Conservation (phyloP, 73 alveolate species). For the Effrenium voratum region DNA sequence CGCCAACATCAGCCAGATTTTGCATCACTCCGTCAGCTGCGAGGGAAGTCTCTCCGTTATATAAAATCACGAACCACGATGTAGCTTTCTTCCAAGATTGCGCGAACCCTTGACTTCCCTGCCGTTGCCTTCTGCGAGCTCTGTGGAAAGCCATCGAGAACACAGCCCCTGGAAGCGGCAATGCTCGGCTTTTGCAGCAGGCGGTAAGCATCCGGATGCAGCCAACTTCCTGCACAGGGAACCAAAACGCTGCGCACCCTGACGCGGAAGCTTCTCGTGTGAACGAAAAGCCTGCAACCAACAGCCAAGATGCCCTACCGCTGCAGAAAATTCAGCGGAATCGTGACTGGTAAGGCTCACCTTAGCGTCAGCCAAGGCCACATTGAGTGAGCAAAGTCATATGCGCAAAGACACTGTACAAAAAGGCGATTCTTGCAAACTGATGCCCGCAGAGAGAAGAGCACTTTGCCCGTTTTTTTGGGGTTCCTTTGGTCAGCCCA, state of each 20-base stretch:
- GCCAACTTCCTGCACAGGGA: conserved; percentile 37
- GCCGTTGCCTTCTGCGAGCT: conserved; percentile 41
- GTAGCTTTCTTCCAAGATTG: too few relatives aligned
- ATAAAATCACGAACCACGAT: too few relatives aligned
- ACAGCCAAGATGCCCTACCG: not conserved
- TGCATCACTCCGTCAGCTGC: too few relatives aligned
- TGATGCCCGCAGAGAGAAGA: too few relatives aligned
- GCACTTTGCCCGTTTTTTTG: too few relatives aligned
- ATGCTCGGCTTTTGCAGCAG: conserved; percentile 22
- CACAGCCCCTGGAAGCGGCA: conserved; percentile 71
- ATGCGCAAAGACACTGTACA: too few relatives aligned
- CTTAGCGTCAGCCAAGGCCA: too few relatives aligned
- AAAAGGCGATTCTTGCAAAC: too few relatives aligned
- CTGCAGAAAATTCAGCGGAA: not conserved
- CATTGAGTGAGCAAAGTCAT: too few relatives aligned
- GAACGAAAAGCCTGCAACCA: not conserved
- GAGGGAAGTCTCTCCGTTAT: too few relatives aligned
- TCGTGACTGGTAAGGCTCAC: conserved; percentile 61
- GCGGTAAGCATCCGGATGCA: conserved; percentile 52
- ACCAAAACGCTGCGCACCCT: not conserved
- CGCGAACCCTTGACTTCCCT: not conserved
- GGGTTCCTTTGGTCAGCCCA: too few relatives aligned
- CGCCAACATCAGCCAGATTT: too few relatives aligned
- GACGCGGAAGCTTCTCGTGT: not conserved
- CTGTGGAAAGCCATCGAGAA: conserved; percentile 72